Base-by-base conservation (phyloP, 2,329 filamentous ascomycete genomes). In the Phaeosphaeria sp. region DNA sequence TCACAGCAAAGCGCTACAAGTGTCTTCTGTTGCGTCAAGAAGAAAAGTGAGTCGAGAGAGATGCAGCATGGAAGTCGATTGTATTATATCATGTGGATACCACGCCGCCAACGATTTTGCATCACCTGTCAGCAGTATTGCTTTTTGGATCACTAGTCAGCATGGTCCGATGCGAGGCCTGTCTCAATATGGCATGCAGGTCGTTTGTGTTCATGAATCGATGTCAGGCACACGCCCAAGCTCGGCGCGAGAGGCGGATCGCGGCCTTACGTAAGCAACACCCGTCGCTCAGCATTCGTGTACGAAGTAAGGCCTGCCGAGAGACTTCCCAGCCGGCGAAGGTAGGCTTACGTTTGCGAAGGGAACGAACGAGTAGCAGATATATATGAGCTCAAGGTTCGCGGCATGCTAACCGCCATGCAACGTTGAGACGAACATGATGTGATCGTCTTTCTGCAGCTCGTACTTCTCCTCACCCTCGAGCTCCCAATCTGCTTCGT, bases 401-500 rank as follows among this genome's bases (percentile, higher is more conserved):
- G 13, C 5, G 36, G 24, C 15, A 30, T 47, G 30, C 49, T 69
- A 98, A 59, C 95, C 95, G 56, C 95, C 95, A 77, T 99, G 95
- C 60, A 99, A 83, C 18, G 95, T 99, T 60, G 93, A 97, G 61
- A 99, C 93, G 79, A 99, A 99, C 65, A 98, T 83, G 67, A 99
- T 91, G 74, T 91, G 94, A 80, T 99, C 95, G 57, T 88, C 86
- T 60, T 83, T 79, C 78, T 94, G 88, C 56, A 99, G 80, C 78
- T 93, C 89, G 74, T 98, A 98, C 65, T 88, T 85, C 74, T 95
- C 93, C 79, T 98, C 94, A 18, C 93, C 95, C 79, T 98, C 95
- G 13, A 99, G 86, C 78, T 98, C 95, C 95, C 95, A 99, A 77
- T 99, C 95, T 24, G 93, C 92, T 69, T 99, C 95, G 75, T 99